Evolutionary conservation across 345 rosid species (phyloP), one percentile per base, ranked within the genome.

Genomic region (Melaleuca quinquenervia): DNA sequence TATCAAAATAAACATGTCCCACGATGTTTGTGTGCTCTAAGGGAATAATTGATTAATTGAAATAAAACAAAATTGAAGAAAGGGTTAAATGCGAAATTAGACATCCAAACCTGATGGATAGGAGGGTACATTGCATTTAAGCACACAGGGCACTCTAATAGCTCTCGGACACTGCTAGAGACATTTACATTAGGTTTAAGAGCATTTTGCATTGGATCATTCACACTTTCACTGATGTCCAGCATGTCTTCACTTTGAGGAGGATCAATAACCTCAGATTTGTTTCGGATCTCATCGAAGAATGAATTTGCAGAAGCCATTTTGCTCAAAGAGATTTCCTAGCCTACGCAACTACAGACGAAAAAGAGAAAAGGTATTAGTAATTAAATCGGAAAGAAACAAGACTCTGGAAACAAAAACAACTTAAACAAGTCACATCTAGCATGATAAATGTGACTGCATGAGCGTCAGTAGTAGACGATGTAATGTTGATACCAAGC

Each of bases 81-180:
- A 15, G 44, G 24, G 21, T 20, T 7, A 82, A 26, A 76, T 50
- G 52, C 76, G 6, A 49, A 50, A 27, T 44, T 51, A 44, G 18
- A 83, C 45, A 62, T 45, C 83, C 90, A 83, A 89, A 94, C 98
- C 98, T 95, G 98, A 86, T 95, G 98, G 87, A 95, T 94, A 49
- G 98, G 98, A 32, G 96, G 98, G 91, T 95, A 95, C 98, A 95
- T 95, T 14, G 95, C 95, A 87, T 94, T 94, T 87, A 94, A 90
- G 92, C 98, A 95, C 87, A 95, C 98, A 51, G 96, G 98, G 86
- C 98, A 95, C 88, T 95, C 98, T 91, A 95, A 88, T 53, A 95
- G 91, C 82, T 95, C 96, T 27, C 94, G 96, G 50, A 95, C 95
- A 89, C 95, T 93, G 91, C 94, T 95, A 22, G 96, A 91, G 41